phyloP scores from a whole-genome alignment of 2,329 filamentous ascomycete genomes.

The Epichloe gansuensis region DNA sequence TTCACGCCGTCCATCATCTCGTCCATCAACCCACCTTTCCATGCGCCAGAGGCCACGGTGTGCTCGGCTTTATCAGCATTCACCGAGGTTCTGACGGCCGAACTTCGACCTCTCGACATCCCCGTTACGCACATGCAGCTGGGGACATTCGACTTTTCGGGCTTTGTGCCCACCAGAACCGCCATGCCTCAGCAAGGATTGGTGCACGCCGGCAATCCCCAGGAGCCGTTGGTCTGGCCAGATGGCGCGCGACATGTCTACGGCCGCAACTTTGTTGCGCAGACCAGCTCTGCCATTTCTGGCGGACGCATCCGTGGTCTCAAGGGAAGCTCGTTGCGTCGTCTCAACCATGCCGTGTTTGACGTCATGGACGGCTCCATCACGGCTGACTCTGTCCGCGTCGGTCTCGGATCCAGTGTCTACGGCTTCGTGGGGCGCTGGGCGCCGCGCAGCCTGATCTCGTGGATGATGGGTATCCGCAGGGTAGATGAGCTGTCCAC shows the following conservation, averaged over 20 bases:
- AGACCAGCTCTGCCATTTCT: slow-evolving; percentile 41
- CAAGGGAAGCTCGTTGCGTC: slow-evolving; percentile 59
- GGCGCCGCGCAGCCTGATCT: slow-evolving; percentile 65
- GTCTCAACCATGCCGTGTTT: slow-evolving; percentile 78
- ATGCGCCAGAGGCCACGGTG: slow-evolving; percentile 76
- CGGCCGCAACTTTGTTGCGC: slow-evolving; percentile 46
- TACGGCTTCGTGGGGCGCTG: slow-evolving; percentile 79
- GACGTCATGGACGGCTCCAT: slow-evolving; percentile 65
- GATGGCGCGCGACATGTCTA: slow-evolving; percentile 47
- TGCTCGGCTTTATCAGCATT: slow-evolving; percentile 79
- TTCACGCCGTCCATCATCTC: slow-evolving; percentile 71
- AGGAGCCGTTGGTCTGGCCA: slow-evolving; percentile 48
- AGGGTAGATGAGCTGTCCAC: slow-evolving; percentile 43
- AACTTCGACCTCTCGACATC: slow-evolving; percentile 63
- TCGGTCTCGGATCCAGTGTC: slow-evolving; percentile 71
- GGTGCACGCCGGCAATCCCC: slow-evolving; percentile 29
- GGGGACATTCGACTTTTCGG: slow-evolving; percentile 75
- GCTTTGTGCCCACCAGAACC: slow-evolving; percentile 40
- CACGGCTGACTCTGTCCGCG: slow-evolving; percentile 52
- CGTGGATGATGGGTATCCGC: slow-evolving; percentile 82
- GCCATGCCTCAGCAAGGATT: slow-evolving; percentile 20
- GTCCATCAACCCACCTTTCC: slow-evolving; percentile 67
- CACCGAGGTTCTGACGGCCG: slow-evolving; percentile 64
- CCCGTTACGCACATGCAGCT: slow-evolving; percentile 80
- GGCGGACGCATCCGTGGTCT: slow-evolving; percentile 44